These are phyloP conservation scores for Pseudogymnoascus sp. DNA, from an alignment of 2,329 filamentous ascomycete genomes.

Conservation along the genomic window DNA sequence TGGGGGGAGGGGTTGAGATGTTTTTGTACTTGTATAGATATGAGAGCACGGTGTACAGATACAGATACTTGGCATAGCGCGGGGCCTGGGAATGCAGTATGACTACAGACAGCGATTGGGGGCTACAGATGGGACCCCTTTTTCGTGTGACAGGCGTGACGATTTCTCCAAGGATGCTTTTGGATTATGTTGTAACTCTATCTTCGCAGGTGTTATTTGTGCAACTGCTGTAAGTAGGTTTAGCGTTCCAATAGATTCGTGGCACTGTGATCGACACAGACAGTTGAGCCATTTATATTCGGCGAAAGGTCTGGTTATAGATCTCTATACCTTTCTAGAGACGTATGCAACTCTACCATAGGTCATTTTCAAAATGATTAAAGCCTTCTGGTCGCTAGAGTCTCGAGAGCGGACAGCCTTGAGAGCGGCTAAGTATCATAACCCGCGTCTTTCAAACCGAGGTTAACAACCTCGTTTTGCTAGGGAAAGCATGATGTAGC, in stretches of 20 bases:
- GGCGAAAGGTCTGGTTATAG: slow-evolving; percentile 15
- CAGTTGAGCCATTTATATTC: neutral
- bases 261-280: neutral
- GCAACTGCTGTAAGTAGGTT: neutral
- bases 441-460: too few species aligned
- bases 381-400: slow-evolving; percentile 82
- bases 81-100: neutral
- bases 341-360: slow-evolving; percentile 93
- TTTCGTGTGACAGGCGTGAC: neutral
- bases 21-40: slow-evolving; percentile 16
- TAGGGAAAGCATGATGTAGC: too few species aligned
- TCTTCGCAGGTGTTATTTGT: neutral
- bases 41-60: neutral
- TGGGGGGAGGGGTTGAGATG: neutral
- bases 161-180: neutral
- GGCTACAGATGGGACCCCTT: neutral
- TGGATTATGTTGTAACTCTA: neutral
- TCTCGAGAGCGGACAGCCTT: slow-evolving; percentile 64
- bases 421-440: too few species aligned
- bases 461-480: too few species aligned
- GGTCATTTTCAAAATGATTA: slow-evolving; percentile 87
- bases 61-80: neutral
- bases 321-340: slow-evolving; percentile 61
- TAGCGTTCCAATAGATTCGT: neutral
- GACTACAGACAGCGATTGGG: neutral